Evolutionary conservation across 768 basidiomycete species (phyloP), one percentile per base, ranked within the genome.

Genomic region (Termitomyces sp.): DNA sequence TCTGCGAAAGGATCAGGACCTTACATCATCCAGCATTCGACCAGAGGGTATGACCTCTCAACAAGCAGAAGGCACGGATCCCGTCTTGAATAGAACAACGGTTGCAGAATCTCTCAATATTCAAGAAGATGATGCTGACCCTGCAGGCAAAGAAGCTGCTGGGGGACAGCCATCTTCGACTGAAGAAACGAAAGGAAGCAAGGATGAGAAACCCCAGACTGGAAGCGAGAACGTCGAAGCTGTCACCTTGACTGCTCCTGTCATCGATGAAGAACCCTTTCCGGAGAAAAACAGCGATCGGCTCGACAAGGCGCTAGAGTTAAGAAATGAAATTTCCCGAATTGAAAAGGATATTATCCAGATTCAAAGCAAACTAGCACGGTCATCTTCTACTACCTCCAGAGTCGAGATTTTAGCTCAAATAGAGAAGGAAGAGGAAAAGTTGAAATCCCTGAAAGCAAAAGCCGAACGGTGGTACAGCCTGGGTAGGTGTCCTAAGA

Each of bases 241-340:
- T n/a, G 32, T 34, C 12, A 8, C 36, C 8, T 38, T 32, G 34
- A 20, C 14, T n/a, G 4, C 36, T 5, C 36, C 17, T 54, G 5
- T 12, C 17, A 56, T 38, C 8, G 60, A 59, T 29, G 53, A 60
- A 4, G 61, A 54, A n/a, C 46, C 57, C 10, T 38, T 65, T 4
- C 62, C 65, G 31, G 59, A 60, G 37, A 46, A 37, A 8, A 47
- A 36, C 9, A 9, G 36, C n/a, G 63, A 58, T 0, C 63, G 61
- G 10, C 52, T 68, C 2, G 25, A 50, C 29, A 47, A 47, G 12
- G 60, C 60, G 42, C 52, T 68, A 1, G 34, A 61, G n/a, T 45
- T 66, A 12, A 53, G 65, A 11, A 63, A 56, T 17, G 34, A 65
- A 52, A 49, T 60, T 12, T 42, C 52, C 0, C 25, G 37, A 36